Conservation (phyloP, 371 early-diverging fungal species). For the Mycotypha africana region DNA sequence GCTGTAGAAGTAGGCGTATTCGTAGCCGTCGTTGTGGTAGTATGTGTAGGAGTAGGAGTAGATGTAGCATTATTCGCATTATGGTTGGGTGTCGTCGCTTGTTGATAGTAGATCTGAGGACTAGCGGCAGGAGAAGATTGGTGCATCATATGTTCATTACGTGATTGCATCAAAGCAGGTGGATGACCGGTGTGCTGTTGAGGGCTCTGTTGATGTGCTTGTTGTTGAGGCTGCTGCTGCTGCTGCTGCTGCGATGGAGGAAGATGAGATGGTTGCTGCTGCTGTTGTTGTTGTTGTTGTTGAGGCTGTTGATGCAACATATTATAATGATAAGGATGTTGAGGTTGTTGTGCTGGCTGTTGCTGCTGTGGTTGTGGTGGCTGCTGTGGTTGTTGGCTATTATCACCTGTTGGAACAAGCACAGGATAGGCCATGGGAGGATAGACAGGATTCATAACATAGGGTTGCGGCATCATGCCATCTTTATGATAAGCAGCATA, state of each 20-base stretch:
- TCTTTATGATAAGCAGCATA: constrained; percentile 31
- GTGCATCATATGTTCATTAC: constrained; percentile 18
- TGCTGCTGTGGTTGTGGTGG: constrained; percentile 13
- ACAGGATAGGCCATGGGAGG: constrained; percentile 39
- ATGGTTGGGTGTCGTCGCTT: not conserved
- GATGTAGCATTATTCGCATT: no score
- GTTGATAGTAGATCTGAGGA: constrained; percentile 22
- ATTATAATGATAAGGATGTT: constrained; percentile 12
- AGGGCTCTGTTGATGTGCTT: constrained; percentile 3
- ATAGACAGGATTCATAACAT: constrained; percentile 38
- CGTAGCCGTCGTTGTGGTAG: no score
- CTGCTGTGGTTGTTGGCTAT: constrained; percentile 4
- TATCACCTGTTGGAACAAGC: constrained; percentile 21
- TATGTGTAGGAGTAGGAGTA: no score
- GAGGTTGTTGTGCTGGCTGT: constrained; percentile 13
- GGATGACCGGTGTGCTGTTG: constrained; percentile 8
- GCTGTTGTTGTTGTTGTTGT: constrained; percentile 14
- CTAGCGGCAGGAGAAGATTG: constrained; percentile 15
- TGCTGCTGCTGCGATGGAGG: no score
- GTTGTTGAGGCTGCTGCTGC: no score
- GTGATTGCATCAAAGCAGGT: constrained; percentile 20
- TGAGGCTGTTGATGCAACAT: constrained; percentile 14
- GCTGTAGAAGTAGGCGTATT: no score
- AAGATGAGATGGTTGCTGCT: no score
- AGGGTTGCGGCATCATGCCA: constrained; percentile 34